Evolutionary conservation across 23 red algal genomes (phyloP).

Genomic region (Gracilaria gracilis): DNA sequence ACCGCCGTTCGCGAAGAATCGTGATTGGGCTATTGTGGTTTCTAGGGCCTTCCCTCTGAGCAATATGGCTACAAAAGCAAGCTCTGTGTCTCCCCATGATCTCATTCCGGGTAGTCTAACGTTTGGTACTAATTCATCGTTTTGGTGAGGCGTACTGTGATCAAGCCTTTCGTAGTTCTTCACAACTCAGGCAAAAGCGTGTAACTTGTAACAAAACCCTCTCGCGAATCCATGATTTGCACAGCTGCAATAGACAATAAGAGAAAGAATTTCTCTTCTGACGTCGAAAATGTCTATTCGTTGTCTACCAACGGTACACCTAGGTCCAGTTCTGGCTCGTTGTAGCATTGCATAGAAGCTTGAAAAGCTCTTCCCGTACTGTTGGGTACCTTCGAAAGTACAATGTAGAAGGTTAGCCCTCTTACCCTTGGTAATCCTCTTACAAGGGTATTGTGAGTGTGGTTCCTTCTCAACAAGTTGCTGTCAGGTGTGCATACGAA

Average conservation of each 20-base stretch:
- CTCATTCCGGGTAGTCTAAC: constrained; percentile 25
- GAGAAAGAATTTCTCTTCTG: background rate
- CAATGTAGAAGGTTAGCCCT: too few species aligned
- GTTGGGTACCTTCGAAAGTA: too few species aligned
- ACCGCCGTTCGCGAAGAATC: background rate
- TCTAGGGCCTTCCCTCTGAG: constrained; percentile 22
- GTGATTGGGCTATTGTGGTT: constrained; percentile 50
- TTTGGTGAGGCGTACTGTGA: background rate
- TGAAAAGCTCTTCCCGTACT: too few species aligned
- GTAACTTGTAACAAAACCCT: background rate
- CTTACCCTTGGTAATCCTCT: too few species aligned
- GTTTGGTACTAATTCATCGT: constrained; percentile 13
- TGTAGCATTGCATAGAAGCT: too few species aligned
- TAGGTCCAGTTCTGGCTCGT: too few species aligned
- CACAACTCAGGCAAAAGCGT: background rate
- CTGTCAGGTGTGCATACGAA: too few species aligned
- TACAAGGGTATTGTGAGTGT: too few species aligned
- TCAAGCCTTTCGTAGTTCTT: background rate
- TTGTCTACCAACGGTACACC: too few species aligned
- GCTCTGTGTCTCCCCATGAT: constrained; percentile 26
- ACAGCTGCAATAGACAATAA: background rate
- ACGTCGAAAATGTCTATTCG: background rate
- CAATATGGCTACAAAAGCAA: constrained; percentile 13
- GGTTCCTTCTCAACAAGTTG: too few species aligned
- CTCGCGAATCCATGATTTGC: background rate